These are phyloP conservation scores for Anacardium occidentale DNA, from an alignment of 345 rosid species.

Conservation along the genomic window DNA sequence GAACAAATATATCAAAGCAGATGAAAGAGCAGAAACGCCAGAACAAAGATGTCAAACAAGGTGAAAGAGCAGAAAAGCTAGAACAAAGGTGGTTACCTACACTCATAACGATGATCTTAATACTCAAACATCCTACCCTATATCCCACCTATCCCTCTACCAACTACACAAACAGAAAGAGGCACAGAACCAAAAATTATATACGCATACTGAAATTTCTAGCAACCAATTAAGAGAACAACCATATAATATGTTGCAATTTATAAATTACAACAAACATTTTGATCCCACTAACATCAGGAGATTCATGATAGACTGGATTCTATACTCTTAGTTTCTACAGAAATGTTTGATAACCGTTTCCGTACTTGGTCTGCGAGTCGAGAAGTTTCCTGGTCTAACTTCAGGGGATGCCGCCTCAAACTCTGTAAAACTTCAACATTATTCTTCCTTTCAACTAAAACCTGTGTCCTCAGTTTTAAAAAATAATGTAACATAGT, in stretches of 20 bases:
- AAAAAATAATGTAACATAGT: not conserved
- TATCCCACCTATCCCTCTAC: not conserved
- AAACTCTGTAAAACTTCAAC: conserved; percentile 55
- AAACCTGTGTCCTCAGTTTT: not conserved
- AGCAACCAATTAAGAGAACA: conserved; percentile 6
- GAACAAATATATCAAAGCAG: no score
- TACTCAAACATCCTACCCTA: not conserved
- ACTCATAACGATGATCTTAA: no score
- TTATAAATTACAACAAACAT: conserved; percentile 1
- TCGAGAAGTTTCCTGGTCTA: conserved; percentile 56
- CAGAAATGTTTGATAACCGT: conserved; percentile 43
- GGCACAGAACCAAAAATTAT: not conserved
- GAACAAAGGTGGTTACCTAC: no score
- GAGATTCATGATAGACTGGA: conserved; percentile 35
- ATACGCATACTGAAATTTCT: not conserved
- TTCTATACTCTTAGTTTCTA: conserved; percentile 46
- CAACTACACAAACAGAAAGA: not conserved
- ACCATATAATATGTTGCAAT: not conserved
- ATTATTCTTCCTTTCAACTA: not conserved
- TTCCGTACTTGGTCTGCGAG: conserved; percentile 55
- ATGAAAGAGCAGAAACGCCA: no score
- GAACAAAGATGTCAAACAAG: no score
- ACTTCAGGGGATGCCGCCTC: conserved; percentile 44
- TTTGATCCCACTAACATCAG: conserved; percentile 2
- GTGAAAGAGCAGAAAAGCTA: no score